These are phyloP conservation scores for Salix caprea DNA, from an alignment of 345 rosid genomes.

Conservation along the genomic window DNA sequence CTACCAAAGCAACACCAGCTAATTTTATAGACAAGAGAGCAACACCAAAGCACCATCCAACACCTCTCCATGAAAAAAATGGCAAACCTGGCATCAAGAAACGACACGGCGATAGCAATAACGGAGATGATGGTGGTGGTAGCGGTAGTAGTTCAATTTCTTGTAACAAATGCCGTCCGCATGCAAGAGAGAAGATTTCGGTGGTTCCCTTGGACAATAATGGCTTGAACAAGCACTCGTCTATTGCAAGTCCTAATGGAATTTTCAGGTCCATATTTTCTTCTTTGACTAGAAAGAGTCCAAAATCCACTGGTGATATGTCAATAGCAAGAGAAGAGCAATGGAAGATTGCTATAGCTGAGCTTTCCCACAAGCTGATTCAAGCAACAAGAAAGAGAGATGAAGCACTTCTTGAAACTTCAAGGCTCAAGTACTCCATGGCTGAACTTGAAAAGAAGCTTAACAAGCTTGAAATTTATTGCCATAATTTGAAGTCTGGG, in stretches of 20 bases:
- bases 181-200: slow-evolving; percentile 67
- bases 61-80: slow-evolving; percentile 57
- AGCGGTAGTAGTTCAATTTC: slow-evolving; percentile 47
- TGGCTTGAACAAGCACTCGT: slow-evolving; percentile 35
- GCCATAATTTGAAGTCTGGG: slow-evolving; percentile 69
- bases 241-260: slow-evolving; percentile 70
- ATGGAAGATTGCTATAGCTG: slow-evolving; percentile 69
- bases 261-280: slow-evolving; percentile 67
- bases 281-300: slow-evolving; percentile 60
- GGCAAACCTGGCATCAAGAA: slow-evolving; percentile 36
- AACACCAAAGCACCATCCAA: slow-evolving; percentile 43
- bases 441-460: slow-evolving; percentile 94
- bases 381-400: slow-evolving; percentile 80
- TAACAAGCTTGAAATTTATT: slow-evolving; percentile 73
- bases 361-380: slow-evolving; percentile 73
- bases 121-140: neutral
- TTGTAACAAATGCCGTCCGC: slow-evolving; percentile 87
- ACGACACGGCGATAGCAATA: slow-evolving; percentile 31
- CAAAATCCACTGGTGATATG: slow-evolving; percentile 33
- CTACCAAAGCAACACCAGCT: slow-evolving; percentile 13
- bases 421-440: slow-evolving; percentile 72
- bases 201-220: slow-evolving; percentile 74
- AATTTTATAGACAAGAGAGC: slow-evolving; percentile 7
- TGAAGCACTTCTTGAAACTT: slow-evolving; percentile 73
- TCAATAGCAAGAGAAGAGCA: slow-evolving; percentile 55